Evolutionary conservation across 768 basidiomycete genomes (phyloP), one percentile per base, ranked within the genome.

Genomic region (Mycena capillaripes): DNA sequence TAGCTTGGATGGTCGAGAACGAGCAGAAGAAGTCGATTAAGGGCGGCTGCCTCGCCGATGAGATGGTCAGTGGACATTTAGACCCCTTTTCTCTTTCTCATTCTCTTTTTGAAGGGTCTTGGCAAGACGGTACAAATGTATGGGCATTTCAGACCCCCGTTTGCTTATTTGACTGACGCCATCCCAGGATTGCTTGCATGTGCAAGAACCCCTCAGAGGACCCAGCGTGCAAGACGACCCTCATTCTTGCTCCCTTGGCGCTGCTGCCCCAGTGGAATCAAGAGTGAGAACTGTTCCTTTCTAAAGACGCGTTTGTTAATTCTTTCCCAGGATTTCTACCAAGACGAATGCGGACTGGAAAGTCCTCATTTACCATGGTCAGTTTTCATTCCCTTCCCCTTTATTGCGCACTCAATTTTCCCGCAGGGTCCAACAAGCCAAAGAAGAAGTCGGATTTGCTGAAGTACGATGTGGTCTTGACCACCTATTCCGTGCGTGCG

Each of bases 331-430:
- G 32, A 87, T 89, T 34, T 89, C 92, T 77, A 83, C 85, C 55
- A 89, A 89, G 82, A 89, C 89, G 2, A 86, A 86, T 69, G 81
- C 82, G 46, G 82, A 80, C 10, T 76, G 91, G 34, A 84, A 82
- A 34, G 88, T 89, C 62, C 78, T 88, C 4, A 89, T 93, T 38
- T 92, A 94, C 77, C 93, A 94, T 76, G 93, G 87, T 86, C n/a
- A 11, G 59, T 17, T 75, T 75, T 23, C 4, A 25, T 42, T 6
- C 17, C 29, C 32, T 12, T 42, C 16, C 27, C 36, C 25, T 11
- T 27, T 62, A 3, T 14, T 21, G 40, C 27, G 23, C 48, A 58
- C 70, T 67, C n/a, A 55, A 34, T 32, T 76, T 23, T 58, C 64
- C 73, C 30, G 14, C 48, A 90, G 88, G 89, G 1, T 68, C 84